Base-by-base conservation (phyloP, 225 moss, liverwort and hornwort species). In the Physcomitrium patens region DNA sequence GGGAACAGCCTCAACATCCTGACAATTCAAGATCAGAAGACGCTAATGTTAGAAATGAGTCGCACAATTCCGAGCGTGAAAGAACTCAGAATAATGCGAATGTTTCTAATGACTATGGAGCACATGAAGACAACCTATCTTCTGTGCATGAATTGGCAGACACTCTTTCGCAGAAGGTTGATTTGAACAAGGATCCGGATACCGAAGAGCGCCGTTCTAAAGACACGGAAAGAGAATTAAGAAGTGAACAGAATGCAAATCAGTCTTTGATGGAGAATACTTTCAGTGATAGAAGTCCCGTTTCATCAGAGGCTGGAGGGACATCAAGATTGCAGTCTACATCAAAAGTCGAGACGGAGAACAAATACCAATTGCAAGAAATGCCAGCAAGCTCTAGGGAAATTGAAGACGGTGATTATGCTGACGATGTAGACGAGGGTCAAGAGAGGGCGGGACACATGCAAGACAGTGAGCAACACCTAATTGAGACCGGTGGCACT, bases 131-230 rank as follows among this genome's bases (percentile, higher is more conserved):
- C 62, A 65, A 46, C 63, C 3, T 58, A 47, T 28, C 68, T 51
- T 78, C 78, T 66, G 65, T 70, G 45, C 77, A 63, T 75, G 79
- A 74, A 64, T 62, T 79, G n/a, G 61, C 62, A n/a, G 73, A 86
- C 71, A 71, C 70, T 23, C 72, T 81, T 46, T 76, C 83, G 44
- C 81, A 81, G 58, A 84, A 81, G 65, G 86, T 86, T 59, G 86
- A 86, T 77, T 46, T 82, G 74, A 79, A 86, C 56, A 76, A 71
- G 74, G 82, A 77, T 47, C 83, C 80, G 19, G 69, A 76, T 75
- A 72, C 76, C 52, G 83, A 81, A 43, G 83, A 83, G 54, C 76
- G 68, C 50, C 82, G 80, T 60, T 75, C 77, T 57, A 67, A 67
- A 65, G 74, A 75, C 17, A 49, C 65, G 55, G 79, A 73, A 47